Conservation (phyloP, 2,329 filamentous ascomycete genomes). For the Neopestalotiopsis sp. region DNA sequence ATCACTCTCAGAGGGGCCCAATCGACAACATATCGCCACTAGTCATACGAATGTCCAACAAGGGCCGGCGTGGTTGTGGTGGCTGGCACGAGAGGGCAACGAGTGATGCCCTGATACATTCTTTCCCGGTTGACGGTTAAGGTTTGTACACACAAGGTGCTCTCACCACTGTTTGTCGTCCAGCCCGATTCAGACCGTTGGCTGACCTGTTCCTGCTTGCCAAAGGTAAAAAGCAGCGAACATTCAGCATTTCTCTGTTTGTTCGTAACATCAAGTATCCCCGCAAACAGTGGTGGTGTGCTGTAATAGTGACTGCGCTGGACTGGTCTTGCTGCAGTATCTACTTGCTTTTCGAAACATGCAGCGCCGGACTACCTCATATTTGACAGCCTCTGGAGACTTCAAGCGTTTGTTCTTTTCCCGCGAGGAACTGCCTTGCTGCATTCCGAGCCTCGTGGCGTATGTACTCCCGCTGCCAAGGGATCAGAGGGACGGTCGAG, state of each 20-base stretch:
- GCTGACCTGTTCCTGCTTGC: not conserved
- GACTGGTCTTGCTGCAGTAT: not conserved
- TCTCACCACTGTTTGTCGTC: slow-evolving; percentile 20
- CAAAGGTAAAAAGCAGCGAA: not conserved
- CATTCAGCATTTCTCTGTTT: not conserved
- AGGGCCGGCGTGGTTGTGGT: slow-evolving; percentile 27
- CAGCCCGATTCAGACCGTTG: slow-evolving; percentile 18
- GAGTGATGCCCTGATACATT: slow-evolving; percentile 31
- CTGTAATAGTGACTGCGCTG: not conserved
- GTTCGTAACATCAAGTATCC: not conserved
- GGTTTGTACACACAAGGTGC: slow-evolving; percentile 20
- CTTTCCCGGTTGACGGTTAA: slow-evolving; percentile 31
- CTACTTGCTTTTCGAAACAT: slow-evolving; percentile 2
- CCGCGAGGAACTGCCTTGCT: slow-evolving; percentile 3
- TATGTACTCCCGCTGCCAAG: slow-evolving; percentile 27
- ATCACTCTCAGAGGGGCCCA: not conserved
- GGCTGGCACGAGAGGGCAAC: slow-evolving; percentile 34
- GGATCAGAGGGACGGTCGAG: slow-evolving; percentile 30
- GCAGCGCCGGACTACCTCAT: slow-evolving; percentile 7
- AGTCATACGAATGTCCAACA: slow-evolving; percentile 25
- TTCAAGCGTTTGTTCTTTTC: slow-evolving; percentile 13
- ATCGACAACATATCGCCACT: not conserved
- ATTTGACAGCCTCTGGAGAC: not conserved
- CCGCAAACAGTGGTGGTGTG: not conserved
- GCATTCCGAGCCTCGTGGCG: slow-evolving; percentile 19